Conservation (phyloP, 2,329 filamentous ascomycete genomes). For the Amauroascus niger region DNA sequence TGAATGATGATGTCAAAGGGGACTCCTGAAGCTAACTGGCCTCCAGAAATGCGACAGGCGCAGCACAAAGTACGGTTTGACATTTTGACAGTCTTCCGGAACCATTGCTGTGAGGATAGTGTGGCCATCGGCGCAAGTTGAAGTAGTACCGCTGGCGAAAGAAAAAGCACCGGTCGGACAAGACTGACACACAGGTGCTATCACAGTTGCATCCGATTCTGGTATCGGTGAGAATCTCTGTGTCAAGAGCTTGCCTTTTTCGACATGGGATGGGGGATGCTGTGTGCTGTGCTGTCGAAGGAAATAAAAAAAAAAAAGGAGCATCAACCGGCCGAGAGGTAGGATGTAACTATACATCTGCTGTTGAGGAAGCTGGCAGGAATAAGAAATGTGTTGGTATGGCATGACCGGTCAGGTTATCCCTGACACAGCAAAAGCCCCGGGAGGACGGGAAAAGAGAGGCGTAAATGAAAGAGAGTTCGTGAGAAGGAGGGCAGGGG, state of each 20-base stretch:
- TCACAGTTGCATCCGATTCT: background rate
- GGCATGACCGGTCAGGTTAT: background rate
- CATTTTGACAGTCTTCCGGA: no score
- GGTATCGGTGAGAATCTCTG: background rate
- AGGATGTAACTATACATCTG: background rate
- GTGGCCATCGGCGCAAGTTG: no score
- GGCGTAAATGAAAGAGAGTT: background rate
- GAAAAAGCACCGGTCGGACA: background rate
- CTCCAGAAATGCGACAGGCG: no score
- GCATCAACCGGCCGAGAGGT: conserved; percentile 3
- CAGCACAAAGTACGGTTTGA: no score
- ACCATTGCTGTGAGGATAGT: no score
- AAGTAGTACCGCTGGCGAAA: no score
- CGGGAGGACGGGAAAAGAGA: background rate
- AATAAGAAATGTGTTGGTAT: background rate
- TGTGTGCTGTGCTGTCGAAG: background rate
- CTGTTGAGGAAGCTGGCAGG: background rate
- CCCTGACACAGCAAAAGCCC: background rate
- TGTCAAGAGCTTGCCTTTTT: background rate
- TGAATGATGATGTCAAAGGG: background rate
- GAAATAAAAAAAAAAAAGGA: no score
- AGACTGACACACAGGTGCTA: background rate
- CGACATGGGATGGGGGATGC: background rate
- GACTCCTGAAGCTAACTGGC: no score
- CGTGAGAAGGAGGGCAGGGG: background rate